Base-by-base conservation (phyloP, 2,329 filamentous ascomycete species). In the Verticillium longisporum region DNA sequence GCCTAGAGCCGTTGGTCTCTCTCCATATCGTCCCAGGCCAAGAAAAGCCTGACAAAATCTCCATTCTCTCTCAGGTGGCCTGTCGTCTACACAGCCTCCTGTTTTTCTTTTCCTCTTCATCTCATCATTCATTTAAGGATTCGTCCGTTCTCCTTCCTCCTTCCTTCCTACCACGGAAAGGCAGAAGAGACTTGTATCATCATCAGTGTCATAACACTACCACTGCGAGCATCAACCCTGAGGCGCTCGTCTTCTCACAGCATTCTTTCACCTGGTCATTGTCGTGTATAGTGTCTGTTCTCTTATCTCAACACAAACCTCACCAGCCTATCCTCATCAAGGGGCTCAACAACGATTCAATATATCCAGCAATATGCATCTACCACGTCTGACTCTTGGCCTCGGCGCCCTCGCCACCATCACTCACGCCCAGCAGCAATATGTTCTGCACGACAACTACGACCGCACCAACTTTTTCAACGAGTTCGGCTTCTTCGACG, bases 401-500 rank as follows among this genome's bases (percentile, higher is more conserved):
- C 56, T 64, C 68, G 57, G 62, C 65, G 63, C 68, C 67, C 31
- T 73, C 57, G 69, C 70, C 34, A 66, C 72, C 32, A 62, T 77
- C 60, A 59, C 34, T 55, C 59, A 73, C 56, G 65, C 67, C 21
- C 63, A 55, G 58, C 63, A 66, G 59, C 63, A 66, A 60, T 86
- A 85, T 70, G 70, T 68, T 11, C 74, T 85, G 58, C 71, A 76
- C 60, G 79, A 80, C 66, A 69, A 72, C 55, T 86, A 77, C 72
- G 77, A 84, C 71, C 61, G 69, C 7, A 74, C 70, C 69, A 86
- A 85, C 75, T 86, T 86, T 72, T 85, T 85, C 71, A 66, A 76
- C 21, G 72, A 75, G 58, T 85, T 85, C 68, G 75, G 79, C 61
- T 87, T 88, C 74, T 87, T 81, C 73, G 76, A 71, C 59, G 74